These are phyloP conservation scores for Hirschioporus abietinus DNA, from an alignment of 768 basidiomycete species.

Conservation along the genomic window DNA sequence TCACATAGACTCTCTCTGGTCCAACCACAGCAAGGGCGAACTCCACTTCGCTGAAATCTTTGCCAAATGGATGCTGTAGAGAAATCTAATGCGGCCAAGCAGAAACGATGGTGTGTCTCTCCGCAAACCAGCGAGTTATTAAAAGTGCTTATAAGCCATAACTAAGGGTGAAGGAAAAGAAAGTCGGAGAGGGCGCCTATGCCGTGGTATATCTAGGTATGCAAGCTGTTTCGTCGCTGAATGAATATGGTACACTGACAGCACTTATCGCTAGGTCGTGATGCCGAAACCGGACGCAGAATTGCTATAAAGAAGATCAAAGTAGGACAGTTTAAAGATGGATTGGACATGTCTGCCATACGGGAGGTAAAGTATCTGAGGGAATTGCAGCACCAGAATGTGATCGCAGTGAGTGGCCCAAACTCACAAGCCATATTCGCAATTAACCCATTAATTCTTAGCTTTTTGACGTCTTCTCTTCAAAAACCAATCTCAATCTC, in stretches of 20 bases:
- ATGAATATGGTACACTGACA: not conserved
- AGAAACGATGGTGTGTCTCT: constrained; percentile 54
- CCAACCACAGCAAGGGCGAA: not conserved
- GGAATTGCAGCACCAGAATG: constrained; percentile 89
- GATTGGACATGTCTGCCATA: constrained; percentile 97
- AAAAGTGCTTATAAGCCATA: constrained; percentile 13
- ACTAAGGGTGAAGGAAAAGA: constrained; percentile 70
- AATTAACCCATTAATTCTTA: constrained; percentile 25
- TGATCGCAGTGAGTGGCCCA: constrained; percentile 69
- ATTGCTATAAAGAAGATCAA: constrained; percentile 99
- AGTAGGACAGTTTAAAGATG: constrained; percentile 94
- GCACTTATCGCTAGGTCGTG: constrained; percentile 47
- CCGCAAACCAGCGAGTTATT: not conserved
- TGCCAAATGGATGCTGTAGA: constrained; percentile 74
- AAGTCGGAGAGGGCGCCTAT: constrained; percentile 90
- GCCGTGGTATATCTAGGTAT: constrained; percentile 93
- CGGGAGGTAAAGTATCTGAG: constrained; percentile 97
- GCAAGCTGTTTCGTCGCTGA: not conserved
- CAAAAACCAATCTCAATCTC: constrained; percentile 93
- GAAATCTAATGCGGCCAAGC: constrained; percentile 66
- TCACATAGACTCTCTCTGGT: too few species aligned
- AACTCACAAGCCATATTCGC: not conserved
- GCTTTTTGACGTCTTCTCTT: constrained; percentile 96
- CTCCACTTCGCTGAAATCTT: not conserved
- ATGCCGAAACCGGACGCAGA: constrained; percentile 68